Percentiles rank a stretch among this genome's conserved stretches.
Conservation (phyloP, 352 stramenopile genomes). For the Elongisporangium undulatum region DNA sequence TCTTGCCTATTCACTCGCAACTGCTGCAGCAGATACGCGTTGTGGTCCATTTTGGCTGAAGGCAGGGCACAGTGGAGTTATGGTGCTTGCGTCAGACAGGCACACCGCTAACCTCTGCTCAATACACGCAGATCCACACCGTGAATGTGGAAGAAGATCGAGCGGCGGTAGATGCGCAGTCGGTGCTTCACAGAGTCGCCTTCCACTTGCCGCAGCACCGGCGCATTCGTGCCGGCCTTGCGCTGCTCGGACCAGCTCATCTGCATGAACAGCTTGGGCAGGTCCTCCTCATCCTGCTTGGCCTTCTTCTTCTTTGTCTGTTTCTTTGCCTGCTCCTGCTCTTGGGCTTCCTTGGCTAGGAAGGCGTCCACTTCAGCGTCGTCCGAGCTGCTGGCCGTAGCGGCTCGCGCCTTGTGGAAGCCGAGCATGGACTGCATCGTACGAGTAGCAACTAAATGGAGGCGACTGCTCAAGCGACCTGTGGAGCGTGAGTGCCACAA, state of each 20-base stretch:
- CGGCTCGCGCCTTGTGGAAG: background rate
- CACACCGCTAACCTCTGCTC: background rate
- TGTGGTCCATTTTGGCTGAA: slow-evolving; percentile 66
- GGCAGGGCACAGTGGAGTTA: background rate
- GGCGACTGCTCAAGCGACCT: background rate
- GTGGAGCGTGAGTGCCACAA: background rate
- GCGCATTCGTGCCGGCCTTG: slow-evolving; percentile 51
- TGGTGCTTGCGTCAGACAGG: background rate
- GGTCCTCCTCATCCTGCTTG: slow-evolving; percentile 24
- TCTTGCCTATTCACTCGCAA: slow-evolving; percentile 65
- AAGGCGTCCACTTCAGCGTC: slow-evolving; percentile 51
- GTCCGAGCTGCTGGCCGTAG: slow-evolving; percentile 2
- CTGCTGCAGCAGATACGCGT: slow-evolving; percentile 52
- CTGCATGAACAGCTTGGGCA: slow-evolving; percentile 70
- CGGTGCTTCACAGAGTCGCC: slow-evolving; percentile 66
- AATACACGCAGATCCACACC: slow-evolving; percentile 13
- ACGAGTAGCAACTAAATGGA: background rate
- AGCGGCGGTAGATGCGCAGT: slow-evolving; percentile 58
- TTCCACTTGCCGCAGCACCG: slow-evolving; percentile 64
- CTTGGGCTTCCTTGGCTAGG: slow-evolving; percentile 37
- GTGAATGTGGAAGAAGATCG: slow-evolving; percentile 80
- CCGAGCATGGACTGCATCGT: background rate
- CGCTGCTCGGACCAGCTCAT: slow-evolving; percentile 55
- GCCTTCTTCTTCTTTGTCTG: slow-evolving; percentile 18
- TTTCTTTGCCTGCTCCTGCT: slow-evolving; percentile 28